Conservation (phyloP, 441 rosid genomes). For the Metrosideros polymorpha region DNA sequence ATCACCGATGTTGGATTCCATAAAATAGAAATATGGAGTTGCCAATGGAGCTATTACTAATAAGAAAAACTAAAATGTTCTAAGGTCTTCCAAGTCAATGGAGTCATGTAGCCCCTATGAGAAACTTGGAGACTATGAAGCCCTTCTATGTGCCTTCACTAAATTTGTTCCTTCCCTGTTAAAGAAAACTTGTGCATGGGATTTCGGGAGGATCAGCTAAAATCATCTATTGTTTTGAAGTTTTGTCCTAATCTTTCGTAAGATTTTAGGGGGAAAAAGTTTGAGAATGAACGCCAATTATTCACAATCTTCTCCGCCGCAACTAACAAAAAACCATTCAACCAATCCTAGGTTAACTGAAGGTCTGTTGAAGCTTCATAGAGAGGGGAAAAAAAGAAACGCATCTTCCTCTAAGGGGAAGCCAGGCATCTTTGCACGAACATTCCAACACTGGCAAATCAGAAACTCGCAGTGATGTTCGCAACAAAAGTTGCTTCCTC, state of each 20-base stretch:
- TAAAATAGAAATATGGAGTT: background rate
- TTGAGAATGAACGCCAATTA: background rate
- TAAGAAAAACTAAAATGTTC: background rate
- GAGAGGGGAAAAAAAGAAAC: background rate
- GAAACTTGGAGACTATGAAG: background rate
- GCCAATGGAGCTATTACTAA: background rate
- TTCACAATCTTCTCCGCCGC: background rate
- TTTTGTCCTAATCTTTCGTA: background rate
- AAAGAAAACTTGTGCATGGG: background rate
- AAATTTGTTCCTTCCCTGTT: background rate
- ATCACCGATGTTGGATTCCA: background rate
- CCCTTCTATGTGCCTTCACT: background rate
- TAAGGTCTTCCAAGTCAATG: background rate
- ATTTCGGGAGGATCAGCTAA: background rate
- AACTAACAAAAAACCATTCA: background rate
- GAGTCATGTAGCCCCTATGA: background rate
- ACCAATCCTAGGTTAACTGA: background rate
- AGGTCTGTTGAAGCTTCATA: background rate
- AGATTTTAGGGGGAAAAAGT: background rate
- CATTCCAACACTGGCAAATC: background rate
- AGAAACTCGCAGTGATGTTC: background rate
- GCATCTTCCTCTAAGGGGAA: background rate
- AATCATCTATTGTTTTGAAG: background rate
- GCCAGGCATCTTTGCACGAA: background rate
- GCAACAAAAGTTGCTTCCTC: background rate